Evolutionary conservation across 257 asterid genomes (phyloP), one percentile per base, ranked within the genome.

Genomic region (Przewalskia tangutica): DNA sequence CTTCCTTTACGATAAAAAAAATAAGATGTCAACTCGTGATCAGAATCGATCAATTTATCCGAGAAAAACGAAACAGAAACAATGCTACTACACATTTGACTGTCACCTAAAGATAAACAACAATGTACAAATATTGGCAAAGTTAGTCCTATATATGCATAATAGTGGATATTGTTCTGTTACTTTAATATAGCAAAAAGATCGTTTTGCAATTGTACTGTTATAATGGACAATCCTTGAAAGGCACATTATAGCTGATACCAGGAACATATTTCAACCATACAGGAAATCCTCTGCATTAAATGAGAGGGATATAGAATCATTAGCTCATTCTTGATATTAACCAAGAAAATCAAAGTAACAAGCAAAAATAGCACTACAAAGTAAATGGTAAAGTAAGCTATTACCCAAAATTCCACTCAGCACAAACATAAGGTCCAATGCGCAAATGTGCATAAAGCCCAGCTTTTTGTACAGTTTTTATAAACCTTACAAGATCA

Each of bases 351-450:
- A 40, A 68, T 0, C 44, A 83, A 16, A 11, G 17, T 10, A 68
- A 79, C 14, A 42, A 20, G 20, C 32, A 20, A 16, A 77, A 8
- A 4, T 17, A 81, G 42, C 23, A 70, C 27, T 1, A n/a, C 13
- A 36, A 20, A 67, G 51, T 23, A 55, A 38, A 1, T 4, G 70
- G n/a, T 2, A 14, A 56, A 0, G 14, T 55, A 11, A 46, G 12
- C 56, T 67, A 60, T 85, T 87, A 92, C 97, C 97, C 97, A 76
- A 86, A 92, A 80, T 92, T 92, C 97, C 97, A 92, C 76, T 92
- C 97, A 70, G 92, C 93, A 85, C 97, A 92, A 68, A 91, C 92
- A 76, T 92, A 92, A 71, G 97, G 97, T 75, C 97, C 97, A 73
- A 92, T 85, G 23, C 97, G 90, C 13, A 91, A 87, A 85, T 88